Percentiles rank a stretch among this genome's conserved stretches.
Evolutionary conservation across 305 asterid species (phyloP).

Genomic region (Striga hermonthica): DNA sequence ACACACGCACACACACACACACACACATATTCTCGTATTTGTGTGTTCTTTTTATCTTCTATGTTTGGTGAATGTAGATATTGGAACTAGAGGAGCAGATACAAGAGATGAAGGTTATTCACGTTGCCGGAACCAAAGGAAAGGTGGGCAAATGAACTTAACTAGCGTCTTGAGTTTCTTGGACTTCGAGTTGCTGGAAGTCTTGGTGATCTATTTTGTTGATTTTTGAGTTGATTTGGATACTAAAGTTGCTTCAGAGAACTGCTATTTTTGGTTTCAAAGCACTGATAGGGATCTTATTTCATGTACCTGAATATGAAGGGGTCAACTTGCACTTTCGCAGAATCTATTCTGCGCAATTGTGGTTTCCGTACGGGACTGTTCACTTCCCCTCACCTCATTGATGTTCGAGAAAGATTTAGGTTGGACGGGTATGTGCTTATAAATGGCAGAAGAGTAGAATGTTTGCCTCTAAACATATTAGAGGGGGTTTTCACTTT

Average conservation of each 20-base stretch:
- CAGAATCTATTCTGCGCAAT: slow-evolving; percentile 78
- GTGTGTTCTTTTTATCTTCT: slow-evolving; percentile 23
- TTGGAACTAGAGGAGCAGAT: slow-evolving; percentile 84
- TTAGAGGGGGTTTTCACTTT: slow-evolving; percentile 14
- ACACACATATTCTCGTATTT: neutral
- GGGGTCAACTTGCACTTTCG: slow-evolving; percentile 93
- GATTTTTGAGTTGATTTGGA: slow-evolving; percentile 8
- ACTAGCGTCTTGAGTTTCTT: slow-evolving; percentile 17
- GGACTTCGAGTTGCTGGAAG: slow-evolving; percentile 14
- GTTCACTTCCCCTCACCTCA: slow-evolving; percentile 96
- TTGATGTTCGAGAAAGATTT: slow-evolving; percentile 96
- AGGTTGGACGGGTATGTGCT: slow-evolving; percentile 75
- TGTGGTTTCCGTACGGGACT: slow-evolving; percentile 93
- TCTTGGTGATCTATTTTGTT: slow-evolving; percentile 1
- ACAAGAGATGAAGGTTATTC: slow-evolving; percentile 85
- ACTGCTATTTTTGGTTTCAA: slow-evolving; percentile 1
- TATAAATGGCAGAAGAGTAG: slow-evolving; percentile 3
- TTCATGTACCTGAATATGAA: slow-evolving; percentile 42
- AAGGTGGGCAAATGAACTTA: slow-evolving; percentile 48
- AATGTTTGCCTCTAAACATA: slow-evolving; percentile 12
- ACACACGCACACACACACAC: neutral
- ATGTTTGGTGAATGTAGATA: slow-evolving; percentile 43
- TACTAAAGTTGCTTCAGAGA: slow-evolving; percentile 8
- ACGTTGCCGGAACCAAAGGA: slow-evolving; percentile 98
- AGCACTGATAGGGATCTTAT: slow-evolving; percentile 31